Evolutionary conservation across 805 yeast species (phyloP).

Genomic region (Cyberlindnera saturnus): DNA sequence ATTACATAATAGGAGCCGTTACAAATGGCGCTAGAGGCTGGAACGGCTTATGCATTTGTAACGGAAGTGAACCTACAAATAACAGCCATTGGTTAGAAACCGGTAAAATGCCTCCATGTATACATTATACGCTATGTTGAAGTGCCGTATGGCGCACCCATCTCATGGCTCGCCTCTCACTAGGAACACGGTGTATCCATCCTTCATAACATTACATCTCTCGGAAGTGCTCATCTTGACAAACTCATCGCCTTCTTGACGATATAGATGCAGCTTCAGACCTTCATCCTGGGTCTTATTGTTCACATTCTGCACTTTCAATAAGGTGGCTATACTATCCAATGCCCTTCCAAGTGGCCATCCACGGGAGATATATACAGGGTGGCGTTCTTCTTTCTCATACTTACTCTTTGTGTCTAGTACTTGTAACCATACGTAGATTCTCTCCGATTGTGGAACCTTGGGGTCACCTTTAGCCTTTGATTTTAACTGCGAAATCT

Average conservation of each 20-base stretch:
- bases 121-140: no score
- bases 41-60: no score
- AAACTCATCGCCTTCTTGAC: slow-evolving; percentile 8
- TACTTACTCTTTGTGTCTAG: slow-evolving; percentile 17
- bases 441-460: slow-evolving; percentile 14
- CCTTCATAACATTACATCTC: slow-evolving; percentile 15
- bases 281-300: slow-evolving; percentile 18
- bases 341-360: slow-evolving; percentile 25
- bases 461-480: slow-evolving; percentile 21
- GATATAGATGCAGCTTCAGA: slow-evolving; percentile 17
- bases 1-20: no score
- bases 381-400: slow-evolving; percentile 11
- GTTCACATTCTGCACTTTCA: slow-evolving; percentile 19
- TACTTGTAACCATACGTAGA: slow-evolving; percentile 21
- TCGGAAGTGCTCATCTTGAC: slow-evolving; percentile 14
- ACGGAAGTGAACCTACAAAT: no score
- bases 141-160: neutral
- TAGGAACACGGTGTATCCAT: slow-evolving; percentile 16
- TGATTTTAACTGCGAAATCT: slow-evolving; percentile 13
- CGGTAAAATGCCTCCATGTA: no score
- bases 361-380: slow-evolving; percentile 17
- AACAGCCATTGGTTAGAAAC: no score
- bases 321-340: slow-evolving; percentile 17
- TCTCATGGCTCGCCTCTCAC: slow-evolving; percentile 18
- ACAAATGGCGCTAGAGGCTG: no score